Evolutionary conservation across 2,329 filamentous ascomycete species (phyloP).

Genomic region (Colletotrichum magnum): DNA sequence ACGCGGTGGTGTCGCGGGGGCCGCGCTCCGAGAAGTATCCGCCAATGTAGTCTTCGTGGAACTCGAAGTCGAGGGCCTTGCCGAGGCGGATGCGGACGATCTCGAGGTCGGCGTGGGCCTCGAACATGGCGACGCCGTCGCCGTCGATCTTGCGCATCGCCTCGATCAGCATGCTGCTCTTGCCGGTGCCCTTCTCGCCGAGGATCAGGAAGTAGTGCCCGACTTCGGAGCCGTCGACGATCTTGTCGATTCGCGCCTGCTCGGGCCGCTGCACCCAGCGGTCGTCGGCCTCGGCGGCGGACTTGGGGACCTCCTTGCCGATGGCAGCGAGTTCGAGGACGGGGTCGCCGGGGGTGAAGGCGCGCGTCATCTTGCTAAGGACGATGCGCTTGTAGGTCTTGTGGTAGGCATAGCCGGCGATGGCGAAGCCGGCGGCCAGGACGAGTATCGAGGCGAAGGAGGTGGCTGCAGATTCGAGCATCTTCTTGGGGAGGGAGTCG

Average conservation of each 20-base stretch:
- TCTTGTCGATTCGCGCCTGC: constrained; percentile 85
- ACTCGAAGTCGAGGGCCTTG: constrained; percentile 96
- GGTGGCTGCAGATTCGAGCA: constrained; percentile 81
- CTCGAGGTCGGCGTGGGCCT: constrained; percentile 94
- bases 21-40: constrained; percentile 95
- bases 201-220: constrained; percentile 94
- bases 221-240: constrained; percentile 78
- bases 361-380: constrained; percentile 91
- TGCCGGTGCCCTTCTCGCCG: constrained; percentile 96
- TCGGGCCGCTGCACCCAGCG: constrained; percentile 90
- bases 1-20: constrained; percentile 89
- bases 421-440: constrained; percentile 74
- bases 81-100: constrained; percentile 95
- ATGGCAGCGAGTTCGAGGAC: constrained; percentile 84
- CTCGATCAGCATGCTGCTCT: constrained; percentile 95
- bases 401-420: constrained; percentile 84
- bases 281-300: constrained; percentile 61
- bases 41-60: constrained; percentile 97
- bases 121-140: constrained; percentile 93
- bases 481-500: constrained; percentile 67
- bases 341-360: constrained; percentile 92
- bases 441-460: constrained; percentile 82
- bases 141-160: constrained; percentile 95
- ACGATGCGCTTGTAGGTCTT: constrained; percentile 91
- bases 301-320: constrained; percentile 67